Evolutionary conservation across 257 asterid species (phyloP), one percentile per base, ranked within the genome.

Genomic region (Solanum infundibuliforme): DNA sequence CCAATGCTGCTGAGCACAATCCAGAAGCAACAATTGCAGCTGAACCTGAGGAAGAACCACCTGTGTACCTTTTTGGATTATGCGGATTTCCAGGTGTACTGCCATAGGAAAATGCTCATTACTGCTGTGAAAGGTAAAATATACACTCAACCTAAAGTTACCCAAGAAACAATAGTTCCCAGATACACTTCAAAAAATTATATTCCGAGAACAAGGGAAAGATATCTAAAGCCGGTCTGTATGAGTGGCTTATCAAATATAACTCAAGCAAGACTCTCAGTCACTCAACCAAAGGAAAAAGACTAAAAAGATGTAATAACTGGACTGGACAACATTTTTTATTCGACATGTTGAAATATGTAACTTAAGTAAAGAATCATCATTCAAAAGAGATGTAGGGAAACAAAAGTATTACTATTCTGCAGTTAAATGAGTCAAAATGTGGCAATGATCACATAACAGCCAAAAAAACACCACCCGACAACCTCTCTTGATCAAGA

Each of bases 41-140:
- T 3, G 99, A 96, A 41, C 99, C 99, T 58, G 99, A 97, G 88
- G 98, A 97, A 88, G 99, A 97, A 72, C 99, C 99, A 73, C 99
- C 99, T 4, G 99, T 96, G 91, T 96, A 97, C 90, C 99, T 93
- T 89, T 94, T 94, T 82, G 96, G 99, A 90, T 91, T 97, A 94
- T 97, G 98, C 41, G 99, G 99, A 90, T 97, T 97, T 93, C 99
- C 93, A 86, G 99, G 88, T 27, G 99, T 97, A 87, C 99, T 97
- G 98, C 89, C 55, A 73, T 39, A 74, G 85, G 39, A 81, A 81
- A 81, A 81, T 29, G 65, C 5, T 41, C 84, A 76, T 77, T 77
- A 77, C n/a, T 41, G 62, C 29, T 25, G 36, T 4, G 21, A 14
- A 77, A 25, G 65, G 84, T 77, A 77, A 77, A 77, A 77, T 41